Evolutionary conservation across 2,329 filamentous ascomycete species (phyloP).

Genomic region (Cladophialophora immunda): DNA sequence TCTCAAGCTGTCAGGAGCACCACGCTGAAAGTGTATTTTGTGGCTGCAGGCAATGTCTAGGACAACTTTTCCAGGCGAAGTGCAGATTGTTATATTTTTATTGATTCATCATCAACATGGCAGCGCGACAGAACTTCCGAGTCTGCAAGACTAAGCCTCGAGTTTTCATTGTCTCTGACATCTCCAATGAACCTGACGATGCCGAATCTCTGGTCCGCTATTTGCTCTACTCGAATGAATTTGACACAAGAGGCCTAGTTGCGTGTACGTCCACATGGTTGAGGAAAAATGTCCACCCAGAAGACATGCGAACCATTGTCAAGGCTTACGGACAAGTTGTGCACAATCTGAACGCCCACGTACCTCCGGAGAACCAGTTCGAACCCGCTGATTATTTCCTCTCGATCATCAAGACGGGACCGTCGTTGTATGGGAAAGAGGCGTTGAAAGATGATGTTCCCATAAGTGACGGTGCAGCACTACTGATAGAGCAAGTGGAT

Average conservation of each 20-base stretch:
- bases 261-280: conserved; percentile 59
- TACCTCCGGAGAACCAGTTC: conserved; percentile 55
- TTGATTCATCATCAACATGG: conserved; percentile 2
- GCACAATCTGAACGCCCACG: conserved; percentile 60
- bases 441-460: conserved; percentile 46
- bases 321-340: conserved; percentile 55
- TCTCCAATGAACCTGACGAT: conserved; percentile 59
- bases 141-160: conserved; percentile 41
- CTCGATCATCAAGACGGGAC: conserved; percentile 50
- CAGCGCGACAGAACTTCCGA: background rate
- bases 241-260: conserved; percentile 57
- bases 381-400: conserved; percentile 50
- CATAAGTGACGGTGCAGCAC: conserved; percentile 54
- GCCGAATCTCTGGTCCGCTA: conserved; percentile 56
- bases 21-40: too few species aligned
- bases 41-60: too few species aligned
- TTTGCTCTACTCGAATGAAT: conserved; percentile 58
- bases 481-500: conserved; percentile 55
- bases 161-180: conserved; percentile 56
- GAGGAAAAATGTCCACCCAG: conserved; percentile 50
- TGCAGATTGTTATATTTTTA: background rate
- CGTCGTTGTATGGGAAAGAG: conserved; percentile 52
- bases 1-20: too few species aligned
- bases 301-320: conserved; percentile 56
- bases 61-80: background rate